These are phyloP conservation scores for Hypoxylon subgilvum DNA, from an alignment of 495 filamentous ascomycete species.

Conservation along the genomic window DNA sequence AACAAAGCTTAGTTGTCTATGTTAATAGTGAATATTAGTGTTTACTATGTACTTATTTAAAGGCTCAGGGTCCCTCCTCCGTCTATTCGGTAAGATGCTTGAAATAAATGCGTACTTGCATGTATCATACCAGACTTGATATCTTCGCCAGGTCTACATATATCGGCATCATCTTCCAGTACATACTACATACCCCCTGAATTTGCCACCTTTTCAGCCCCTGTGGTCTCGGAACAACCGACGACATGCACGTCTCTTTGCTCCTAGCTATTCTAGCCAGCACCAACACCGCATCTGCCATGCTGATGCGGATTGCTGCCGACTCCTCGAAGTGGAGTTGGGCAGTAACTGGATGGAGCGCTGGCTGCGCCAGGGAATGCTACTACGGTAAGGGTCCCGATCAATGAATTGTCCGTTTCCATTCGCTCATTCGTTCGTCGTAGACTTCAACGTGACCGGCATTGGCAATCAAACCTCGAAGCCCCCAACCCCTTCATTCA, in stretches of 20 bases:
- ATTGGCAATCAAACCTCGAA: slow-evolving; percentile 19
- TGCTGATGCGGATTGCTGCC: slow-evolving; percentile 30
- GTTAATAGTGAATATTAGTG: neutral
- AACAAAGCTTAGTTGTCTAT: slow-evolving; percentile 4
- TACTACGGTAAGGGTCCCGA: slow-evolving; percentile 28
- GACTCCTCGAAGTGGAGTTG: slow-evolving; percentile 23
- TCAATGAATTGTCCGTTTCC: neutral
- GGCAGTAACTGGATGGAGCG: slow-evolving; percentile 40
- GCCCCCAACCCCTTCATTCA: slow-evolving; percentile 37
- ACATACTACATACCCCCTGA: too few relatives aligned
- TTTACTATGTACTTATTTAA: slow-evolving; percentile 18
- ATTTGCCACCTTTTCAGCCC: slow-evolving; percentile 1
- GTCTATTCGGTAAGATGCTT: neutral
- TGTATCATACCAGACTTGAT: neutral
- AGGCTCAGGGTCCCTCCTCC: neutral
- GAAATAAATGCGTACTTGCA: neutral
- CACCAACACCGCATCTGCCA: slow-evolving; percentile 31
- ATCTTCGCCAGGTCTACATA: slow-evolving; percentile 7
- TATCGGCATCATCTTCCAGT: too few relatives aligned
- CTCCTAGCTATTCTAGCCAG: slow-evolving; percentile 26
- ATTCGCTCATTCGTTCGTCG: slow-evolving; percentile 4
- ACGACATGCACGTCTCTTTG: slow-evolving; percentile 38
- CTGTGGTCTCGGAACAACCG: neutral
- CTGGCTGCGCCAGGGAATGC: slow-evolving; percentile 31
- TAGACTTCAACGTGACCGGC: slow-evolving; percentile 41